Evolutionary conservation across 352 stramenopile species (phyloP).

Genomic region (Globisporangium cederbergense): DNA sequence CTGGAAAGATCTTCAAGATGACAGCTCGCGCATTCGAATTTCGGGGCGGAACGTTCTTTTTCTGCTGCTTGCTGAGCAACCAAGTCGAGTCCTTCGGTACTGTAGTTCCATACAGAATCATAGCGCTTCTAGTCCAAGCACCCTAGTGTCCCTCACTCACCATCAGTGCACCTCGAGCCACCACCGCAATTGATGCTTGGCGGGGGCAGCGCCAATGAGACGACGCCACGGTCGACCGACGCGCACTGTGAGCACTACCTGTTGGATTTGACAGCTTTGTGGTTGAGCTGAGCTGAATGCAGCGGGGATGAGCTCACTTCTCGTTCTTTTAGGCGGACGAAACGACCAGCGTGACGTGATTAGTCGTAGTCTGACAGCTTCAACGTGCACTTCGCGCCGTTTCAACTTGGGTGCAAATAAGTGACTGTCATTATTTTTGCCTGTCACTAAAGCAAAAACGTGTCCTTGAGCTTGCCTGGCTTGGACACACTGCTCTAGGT

Average conservation of each 20-base stretch:
- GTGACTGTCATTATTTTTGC: too few relatives aligned
- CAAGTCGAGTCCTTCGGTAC: too few relatives aligned
- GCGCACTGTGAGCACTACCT: background rate
- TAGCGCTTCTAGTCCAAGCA: too few relatives aligned
- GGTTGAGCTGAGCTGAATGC: background rate
- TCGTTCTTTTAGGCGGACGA: background rate
- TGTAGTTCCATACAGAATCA: too few relatives aligned
- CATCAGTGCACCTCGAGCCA: background rate
- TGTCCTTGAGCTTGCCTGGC: too few relatives aligned
- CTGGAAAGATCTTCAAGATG: too few relatives aligned
- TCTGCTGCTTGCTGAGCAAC: too few relatives aligned
- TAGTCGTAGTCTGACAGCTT: background rate
- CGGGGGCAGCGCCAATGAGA: background rate
- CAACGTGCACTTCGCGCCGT: constrained; percentile 2
- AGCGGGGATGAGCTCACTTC: background rate
- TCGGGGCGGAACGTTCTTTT: too few relatives aligned
- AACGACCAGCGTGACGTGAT: background rate
- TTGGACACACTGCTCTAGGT: too few relatives aligned
- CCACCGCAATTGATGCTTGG: background rate
- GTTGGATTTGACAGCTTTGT: background rate
- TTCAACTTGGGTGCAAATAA: background rate
- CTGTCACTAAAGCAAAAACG: too few relatives aligned
- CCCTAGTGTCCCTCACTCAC: background rate
- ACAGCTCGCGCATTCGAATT: too few relatives aligned
- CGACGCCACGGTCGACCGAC: background rate